Evolutionary conservation across 2,329 filamentous ascomycete species (phyloP).

Genomic region (Trichothecium roseum): DNA sequence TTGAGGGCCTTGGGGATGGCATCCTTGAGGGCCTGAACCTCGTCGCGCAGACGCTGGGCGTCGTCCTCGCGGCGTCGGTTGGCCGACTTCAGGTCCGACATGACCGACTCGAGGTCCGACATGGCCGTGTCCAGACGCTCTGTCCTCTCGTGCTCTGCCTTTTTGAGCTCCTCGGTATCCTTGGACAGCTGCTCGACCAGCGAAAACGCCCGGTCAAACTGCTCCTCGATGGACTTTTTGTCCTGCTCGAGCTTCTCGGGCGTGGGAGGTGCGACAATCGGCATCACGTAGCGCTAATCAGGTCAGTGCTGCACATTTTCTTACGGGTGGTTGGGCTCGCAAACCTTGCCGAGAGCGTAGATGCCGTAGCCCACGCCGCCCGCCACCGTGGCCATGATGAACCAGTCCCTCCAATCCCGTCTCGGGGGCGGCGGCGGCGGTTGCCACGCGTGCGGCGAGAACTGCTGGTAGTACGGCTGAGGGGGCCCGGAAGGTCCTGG

Average conservation of each 20-base stretch:
- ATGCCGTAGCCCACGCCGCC: constrained; percentile 82
- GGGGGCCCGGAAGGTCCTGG: constrained; percentile 23
- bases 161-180: constrained; percentile 82
- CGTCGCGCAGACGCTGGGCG: constrained; percentile 73
- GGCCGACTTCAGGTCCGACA: constrained; percentile 70
- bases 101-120: constrained; percentile 72
- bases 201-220: constrained; percentile 85
- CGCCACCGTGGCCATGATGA: constrained; percentile 97
- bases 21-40: constrained; percentile 73
- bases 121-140: constrained; percentile 74
- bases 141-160: constrained; percentile 74
- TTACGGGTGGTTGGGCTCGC: constrained; percentile 7
- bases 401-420: constrained; percentile 97
- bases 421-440: constrained; percentile 53
- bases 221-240: constrained; percentile 83
- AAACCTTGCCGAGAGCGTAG: constrained; percentile 77
- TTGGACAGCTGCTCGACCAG: constrained; percentile 85
- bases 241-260: constrained; percentile 90
- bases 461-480: constrained; percentile 36
- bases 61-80: constrained; percentile 80
- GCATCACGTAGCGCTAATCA: constrained; percentile 78
- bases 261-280: constrained; percentile 85
- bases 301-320: background rate
- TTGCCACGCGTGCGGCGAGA: constrained; percentile 47
- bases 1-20: constrained; percentile 82